A percentile compares a stretch with the other conserved stretches of the same genome.
These are phyloP conservation scores for Amanita molliuscula DNA, from an alignment of 768 basidiomycete species.

Conservation along the genomic window DNA sequence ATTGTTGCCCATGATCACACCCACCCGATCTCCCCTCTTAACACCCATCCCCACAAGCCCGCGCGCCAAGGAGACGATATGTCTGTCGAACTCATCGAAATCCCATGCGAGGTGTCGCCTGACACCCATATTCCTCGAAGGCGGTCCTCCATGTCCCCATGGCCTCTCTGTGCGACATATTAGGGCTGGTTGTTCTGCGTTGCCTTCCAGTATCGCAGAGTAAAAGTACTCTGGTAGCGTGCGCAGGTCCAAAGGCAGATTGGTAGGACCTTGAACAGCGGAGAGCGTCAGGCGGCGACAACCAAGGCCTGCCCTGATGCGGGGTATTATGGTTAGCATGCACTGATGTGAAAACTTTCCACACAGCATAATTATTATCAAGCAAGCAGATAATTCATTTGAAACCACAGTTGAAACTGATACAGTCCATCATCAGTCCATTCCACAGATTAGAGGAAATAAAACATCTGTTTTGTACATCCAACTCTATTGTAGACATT, in stretches of 20 bases:
- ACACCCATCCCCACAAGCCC: slow-evolving; percentile 65
- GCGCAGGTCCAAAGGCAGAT: slow-evolving; percentile 43
- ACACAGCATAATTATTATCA: background rate
- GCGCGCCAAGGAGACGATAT: slow-evolving; percentile 57
- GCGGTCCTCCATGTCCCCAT: slow-evolving; percentile 51
- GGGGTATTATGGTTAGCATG: background rate
- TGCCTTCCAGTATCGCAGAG: slow-evolving; percentile 39
- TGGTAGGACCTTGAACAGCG: slow-evolving; percentile 42
- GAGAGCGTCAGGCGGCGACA: slow-evolving; percentile 30
- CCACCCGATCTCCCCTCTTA: slow-evolving; percentile 66
- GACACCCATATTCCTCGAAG: slow-evolving; percentile 37
- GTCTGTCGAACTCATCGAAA: slow-evolving; percentile 57
- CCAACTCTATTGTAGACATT: background rate
- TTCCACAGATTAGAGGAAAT: no score
- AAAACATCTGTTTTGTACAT: no score
- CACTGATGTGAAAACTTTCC: slow-evolving; percentile 7
- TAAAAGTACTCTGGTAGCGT: slow-evolving; percentile 58
- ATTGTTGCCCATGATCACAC: slow-evolving; percentile 77
- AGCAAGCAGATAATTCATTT: no score
- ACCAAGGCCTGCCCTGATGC: background rate
- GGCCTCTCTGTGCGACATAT: slow-evolving; percentile 53
- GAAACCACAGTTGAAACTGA: no score
- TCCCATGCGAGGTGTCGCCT: slow-evolving; percentile 57
- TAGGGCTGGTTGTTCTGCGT: slow-evolving; percentile 47
- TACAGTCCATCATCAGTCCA: no score